Base-by-base conservation (phyloP, 306 rosid genomes). In the Pyrus communis region DNA sequence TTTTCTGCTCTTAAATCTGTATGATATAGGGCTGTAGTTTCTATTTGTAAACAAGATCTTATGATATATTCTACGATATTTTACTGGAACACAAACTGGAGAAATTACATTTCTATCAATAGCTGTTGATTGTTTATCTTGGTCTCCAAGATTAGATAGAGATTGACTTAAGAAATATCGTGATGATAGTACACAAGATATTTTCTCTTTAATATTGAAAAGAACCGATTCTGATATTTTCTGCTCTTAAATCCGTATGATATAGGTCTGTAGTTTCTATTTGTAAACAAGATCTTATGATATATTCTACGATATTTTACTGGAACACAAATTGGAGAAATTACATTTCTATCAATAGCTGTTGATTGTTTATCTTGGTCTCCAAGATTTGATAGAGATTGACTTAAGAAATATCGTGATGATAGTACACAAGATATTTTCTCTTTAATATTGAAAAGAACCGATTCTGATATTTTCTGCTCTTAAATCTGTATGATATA, bases 171-270 rank as follows among this genome's bases (percentile, higher is more conserved):
- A 60, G 18, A 60, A 60, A 60, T 25, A 1, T 60, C 35, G 33
- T 65, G 28, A 35, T 22, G 6, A 9, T 18, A 3, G 9, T 21
- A 43, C 28, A 49, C 30, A 9, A 58, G 63, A 22, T 58, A 58
- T 80, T 83, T 80, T 17, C 49, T 78, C 58, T 71, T 78, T 28
- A 13, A 27, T 46, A 54, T 40, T 15, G 27, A 67, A 33, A 45
- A 69, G 35, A 69, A 71, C 17, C 23, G 38, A 92, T 43, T 55
- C 22, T 57, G 14, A 14, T 40, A 33, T 33, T 31, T 71, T 18
- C 6, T 60, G 38, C 70, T 64, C 33, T 52, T 58, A 78, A 28
- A 71, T 79, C 19, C 64, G 59, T 71, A 33, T 33, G 64, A 3
- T 61, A 28, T 23, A 33, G 63, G 13, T 45, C 55, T 51, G 4